These are phyloP conservation scores for Sporothrix protearum DNA, from an alignment of 2,329 filamentous ascomycete genomes.

Conservation along the genomic window DNA sequence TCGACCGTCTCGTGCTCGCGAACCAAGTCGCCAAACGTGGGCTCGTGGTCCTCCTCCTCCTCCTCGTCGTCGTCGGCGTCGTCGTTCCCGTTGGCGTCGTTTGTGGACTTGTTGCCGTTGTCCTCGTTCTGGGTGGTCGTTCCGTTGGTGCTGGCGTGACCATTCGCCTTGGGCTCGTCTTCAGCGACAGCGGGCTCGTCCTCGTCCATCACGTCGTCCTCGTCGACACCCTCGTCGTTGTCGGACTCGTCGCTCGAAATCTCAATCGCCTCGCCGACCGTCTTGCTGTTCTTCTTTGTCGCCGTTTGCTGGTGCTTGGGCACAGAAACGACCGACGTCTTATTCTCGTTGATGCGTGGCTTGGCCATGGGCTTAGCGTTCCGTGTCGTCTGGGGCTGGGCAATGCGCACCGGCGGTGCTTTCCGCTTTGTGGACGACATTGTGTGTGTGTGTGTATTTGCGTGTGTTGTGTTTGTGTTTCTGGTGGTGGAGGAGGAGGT, in stretches of 20 bases:
- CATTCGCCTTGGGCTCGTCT: conserved; percentile 10
- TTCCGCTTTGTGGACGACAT: conserved; percentile 61
- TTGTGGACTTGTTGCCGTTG: not conserved
- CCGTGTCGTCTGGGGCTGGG: conserved; percentile 52
- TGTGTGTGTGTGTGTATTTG: not conserved
- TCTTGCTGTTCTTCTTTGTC: conserved; percentile 28
- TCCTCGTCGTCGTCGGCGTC: conserved; percentile 9
- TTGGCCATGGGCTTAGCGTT: conserved; percentile 51
- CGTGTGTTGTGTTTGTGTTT: not conserved
- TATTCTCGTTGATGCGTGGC: conserved; percentile 56
- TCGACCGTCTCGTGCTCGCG: conserved; percentile 72
- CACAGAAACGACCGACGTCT: conserved; percentile 47
- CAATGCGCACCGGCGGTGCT: conserved; percentile 51
- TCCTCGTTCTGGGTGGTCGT: too few relatives aligned
- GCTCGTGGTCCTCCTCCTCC: conserved; percentile 45
- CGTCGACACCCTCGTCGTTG: conserved; percentile 30
- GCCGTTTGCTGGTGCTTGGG: conserved; percentile 34
- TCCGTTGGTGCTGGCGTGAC: not conserved
- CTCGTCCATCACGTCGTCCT: conserved; percentile 19
- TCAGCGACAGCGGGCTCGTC: not conserved
- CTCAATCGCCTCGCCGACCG: conserved; percentile 46
- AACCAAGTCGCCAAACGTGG: conserved; percentile 76
- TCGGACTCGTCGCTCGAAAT: conserved; percentile 52
- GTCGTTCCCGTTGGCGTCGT: not conserved
- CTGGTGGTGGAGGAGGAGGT: too few relatives aligned